Evolutionary conservation across 805 yeast genomes (phyloP), one percentile per base, ranked within the genome.

Genomic region (Tetrapisispora nanseiensis): DNA sequence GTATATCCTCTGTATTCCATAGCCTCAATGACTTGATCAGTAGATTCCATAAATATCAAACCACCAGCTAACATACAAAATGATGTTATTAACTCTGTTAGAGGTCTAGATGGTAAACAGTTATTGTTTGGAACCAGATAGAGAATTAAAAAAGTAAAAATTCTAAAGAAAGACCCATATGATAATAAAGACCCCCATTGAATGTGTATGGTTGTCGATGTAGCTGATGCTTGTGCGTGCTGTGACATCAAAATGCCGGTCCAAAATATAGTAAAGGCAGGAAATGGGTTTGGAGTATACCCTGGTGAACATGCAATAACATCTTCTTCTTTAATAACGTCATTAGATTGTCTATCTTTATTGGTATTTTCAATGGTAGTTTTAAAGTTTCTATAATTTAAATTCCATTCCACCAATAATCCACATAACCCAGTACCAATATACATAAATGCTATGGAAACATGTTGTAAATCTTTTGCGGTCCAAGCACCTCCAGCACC

Each of bases 241-340:
- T 82, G 86, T 1, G 97, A 87, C 98, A 92, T 92, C 47, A 92
- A 70, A 12, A 82, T 72, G 23, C 98, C 98, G 1, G 97, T 92
- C 95, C 96, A 92, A 66, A 85, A 92, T 27, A 92, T 84, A 2
- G 94, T 86, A 50, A 92, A 75, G 1, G 85, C 79, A 3, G 97
- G 97, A 75, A 92, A 86, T 27, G 97, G 97, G 59, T 92, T 92
- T 49, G 95, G 89, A 1, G 95, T 81, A 61, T 69, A 84, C 0
- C 94, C 94, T 2, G 89, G 89, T 1, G 81, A 63, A 11, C 72
- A 70, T 4, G 66, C 67, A 27, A 50, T 36, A 9, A 54, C 43
- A n/a, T 50, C 50, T 12, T 43, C 29, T 5, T 46, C 38, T 3
- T 36, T 7, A 15, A 35, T 39, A 10, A 51, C 39, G 9, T 51